These are phyloP conservation scores for Oidium heveae DNA, from an alignment of 2,329 filamentous ascomycete genomes.

Conservation along the genomic window DNA sequence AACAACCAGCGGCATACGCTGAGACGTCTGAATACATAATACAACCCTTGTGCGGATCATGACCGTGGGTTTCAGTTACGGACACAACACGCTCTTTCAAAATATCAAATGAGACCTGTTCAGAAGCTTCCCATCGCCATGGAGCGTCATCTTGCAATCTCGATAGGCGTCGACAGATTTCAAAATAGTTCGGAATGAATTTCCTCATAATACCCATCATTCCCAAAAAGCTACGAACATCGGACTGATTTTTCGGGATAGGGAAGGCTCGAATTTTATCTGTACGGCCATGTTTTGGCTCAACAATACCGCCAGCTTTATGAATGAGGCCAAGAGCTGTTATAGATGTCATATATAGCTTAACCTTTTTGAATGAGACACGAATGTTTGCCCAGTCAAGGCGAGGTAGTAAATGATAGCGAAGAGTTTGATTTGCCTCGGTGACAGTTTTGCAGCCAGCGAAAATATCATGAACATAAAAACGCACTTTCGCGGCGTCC, in stretches of 20 bases:
- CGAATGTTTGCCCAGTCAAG: neutral
- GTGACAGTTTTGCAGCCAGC: neutral
- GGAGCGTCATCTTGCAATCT: neutral
- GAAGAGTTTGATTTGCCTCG: neutral
- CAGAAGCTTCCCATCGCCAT: neutral
- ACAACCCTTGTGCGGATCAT: neutral
- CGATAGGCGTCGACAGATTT: neutral
- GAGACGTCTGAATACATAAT: neutral
- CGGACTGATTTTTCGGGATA: neutral
- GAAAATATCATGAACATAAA: neutral
- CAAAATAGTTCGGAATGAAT: neutral
- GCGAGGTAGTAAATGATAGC: neutral
- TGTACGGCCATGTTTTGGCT: neutral
- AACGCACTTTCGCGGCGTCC: neutral
- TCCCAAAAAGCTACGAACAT: neutral
- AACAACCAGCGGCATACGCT: neutral
- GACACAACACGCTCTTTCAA: neutral
- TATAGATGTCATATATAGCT: neutral
- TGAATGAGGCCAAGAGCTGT: neutral
- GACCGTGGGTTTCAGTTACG: neutral
- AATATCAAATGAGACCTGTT: neutral
- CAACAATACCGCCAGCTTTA: neutral
- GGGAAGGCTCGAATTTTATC: neutral
- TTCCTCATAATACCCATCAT: neutral
- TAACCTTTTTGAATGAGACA: neutral